These are phyloP conservation scores for Cunninghamia lanceolata DNA, from an alignment of 75 land plant species.

Conservation along the genomic window DNA sequence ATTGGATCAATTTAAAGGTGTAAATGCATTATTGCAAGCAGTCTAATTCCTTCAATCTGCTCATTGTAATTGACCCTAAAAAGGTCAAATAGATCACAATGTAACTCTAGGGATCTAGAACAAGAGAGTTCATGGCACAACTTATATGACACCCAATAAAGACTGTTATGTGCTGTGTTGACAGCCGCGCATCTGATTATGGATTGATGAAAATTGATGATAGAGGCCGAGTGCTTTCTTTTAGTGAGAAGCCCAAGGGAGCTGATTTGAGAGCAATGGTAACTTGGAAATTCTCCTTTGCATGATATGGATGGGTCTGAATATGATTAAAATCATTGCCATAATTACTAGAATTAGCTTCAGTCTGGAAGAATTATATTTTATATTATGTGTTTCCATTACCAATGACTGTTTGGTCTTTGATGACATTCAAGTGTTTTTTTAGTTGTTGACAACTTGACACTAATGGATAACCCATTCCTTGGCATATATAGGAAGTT, in stretches of 20 bases:
- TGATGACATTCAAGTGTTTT: not conserved
- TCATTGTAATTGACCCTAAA: not conserved
- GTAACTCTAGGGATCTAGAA: not conserved
- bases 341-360: not conserved
- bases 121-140: not conserved
- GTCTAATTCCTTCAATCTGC: not conserved
- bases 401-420: not conserved
- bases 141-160: constrained; percentile 20
- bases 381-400: not conserved
- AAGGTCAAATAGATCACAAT: not conserved
- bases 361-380: not conserved
- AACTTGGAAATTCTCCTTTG: constrained; percentile 7
- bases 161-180: constrained; percentile 15
- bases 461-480: constrained; percentile 7
- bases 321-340: not conserved
- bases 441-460: no score
- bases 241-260: constrained; percentile 85
- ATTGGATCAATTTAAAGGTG: not conserved
- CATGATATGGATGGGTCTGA: not conserved
- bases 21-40: not conserved
- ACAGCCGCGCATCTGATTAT: constrained; percentile 95
- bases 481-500: constrained; percentile 55
- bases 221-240: constrained; percentile 60
- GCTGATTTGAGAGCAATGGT: constrained; percentile 77
- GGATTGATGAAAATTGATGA: constrained; percentile 88